Evolutionary conservation across 2,329 filamentous ascomycete genomes (phyloP).

Genomic region (Pseudogymnoascus verrucosus): DNA sequence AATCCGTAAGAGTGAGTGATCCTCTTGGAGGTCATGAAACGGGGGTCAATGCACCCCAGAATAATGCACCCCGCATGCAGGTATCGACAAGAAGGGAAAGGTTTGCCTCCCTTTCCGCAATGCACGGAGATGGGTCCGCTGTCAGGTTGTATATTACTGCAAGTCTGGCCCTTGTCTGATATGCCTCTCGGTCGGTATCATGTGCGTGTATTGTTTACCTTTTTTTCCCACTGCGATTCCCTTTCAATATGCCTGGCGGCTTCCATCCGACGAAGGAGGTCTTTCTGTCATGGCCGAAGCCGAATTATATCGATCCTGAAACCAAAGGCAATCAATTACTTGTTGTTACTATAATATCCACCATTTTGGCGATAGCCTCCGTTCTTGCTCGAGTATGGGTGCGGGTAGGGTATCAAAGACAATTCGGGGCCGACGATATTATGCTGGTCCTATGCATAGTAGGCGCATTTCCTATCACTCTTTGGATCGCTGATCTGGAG

Average conservation of each 20-base stretch:
- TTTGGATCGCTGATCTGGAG: not conserved
- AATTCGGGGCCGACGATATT: not conserved
- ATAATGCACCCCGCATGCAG: not conserved
- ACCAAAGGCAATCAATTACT: not conserved
- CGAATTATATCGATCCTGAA: slow-evolving; percentile 1
- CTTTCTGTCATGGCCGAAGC: not conserved
- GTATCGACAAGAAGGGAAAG: not conserved
- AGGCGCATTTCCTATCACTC: not conserved
- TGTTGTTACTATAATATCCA: not conserved
- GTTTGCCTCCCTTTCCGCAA: not conserved
- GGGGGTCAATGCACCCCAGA: not conserved
- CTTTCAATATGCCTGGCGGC: not conserved
- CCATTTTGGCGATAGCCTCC: not conserved
- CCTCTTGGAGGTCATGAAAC: not conserved
- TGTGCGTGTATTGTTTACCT: not conserved
- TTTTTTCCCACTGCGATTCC: not conserved
- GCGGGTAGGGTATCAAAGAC: not conserved
- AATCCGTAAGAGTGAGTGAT: not conserved
- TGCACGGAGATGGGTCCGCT: not conserved
- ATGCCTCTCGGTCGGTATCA: too few relatives aligned
- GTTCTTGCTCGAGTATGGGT: slow-evolving; percentile 1
- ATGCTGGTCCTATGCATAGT: slow-evolving; percentile 3
- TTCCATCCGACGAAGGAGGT: not conserved
- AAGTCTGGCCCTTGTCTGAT: not conserved
- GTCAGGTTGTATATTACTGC: not conserved